phyloP scores from a whole-genome alignment of 2,329 filamentous ascomycete species.

The Teratosphaeria destructans region DNA sequence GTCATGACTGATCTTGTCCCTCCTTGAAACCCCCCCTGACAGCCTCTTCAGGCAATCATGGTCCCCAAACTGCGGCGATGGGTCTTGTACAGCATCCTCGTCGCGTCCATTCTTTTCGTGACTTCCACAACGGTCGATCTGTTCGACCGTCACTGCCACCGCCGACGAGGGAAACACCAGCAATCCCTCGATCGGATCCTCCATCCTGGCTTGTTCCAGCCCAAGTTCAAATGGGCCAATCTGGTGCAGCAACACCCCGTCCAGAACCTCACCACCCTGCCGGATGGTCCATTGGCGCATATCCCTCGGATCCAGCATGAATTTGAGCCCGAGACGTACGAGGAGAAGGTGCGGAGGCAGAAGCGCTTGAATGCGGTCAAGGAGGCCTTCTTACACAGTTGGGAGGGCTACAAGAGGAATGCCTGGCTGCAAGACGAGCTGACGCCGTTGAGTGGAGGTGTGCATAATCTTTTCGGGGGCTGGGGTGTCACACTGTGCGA shows the following conservation, averaged over 20 bases:
- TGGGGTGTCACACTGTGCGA: slow-evolving; percentile 39
- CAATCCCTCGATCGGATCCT: slow-evolving; percentile 10
- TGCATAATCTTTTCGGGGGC: slow-evolving; percentile 34
- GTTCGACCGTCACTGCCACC: neutral
- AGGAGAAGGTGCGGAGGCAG: slow-evolving; percentile 20
- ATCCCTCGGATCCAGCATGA: slow-evolving; percentile 50
- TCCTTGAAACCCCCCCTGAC: neutral
- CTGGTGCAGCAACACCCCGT: slow-evolving; percentile 52
- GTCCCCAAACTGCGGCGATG: slow-evolving; percentile 18
- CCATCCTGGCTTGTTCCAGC: slow-evolving; percentile 16
- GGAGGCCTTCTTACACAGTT: slow-evolving; percentile 34
- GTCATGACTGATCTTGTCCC: neutral
- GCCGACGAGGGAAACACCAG: neutral
- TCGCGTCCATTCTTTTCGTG: slow-evolving; percentile 13
- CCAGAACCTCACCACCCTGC: slow-evolving; percentile 61
- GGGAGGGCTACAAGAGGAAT: slow-evolving; percentile 33
- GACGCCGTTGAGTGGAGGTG: slow-evolving; percentile 31
- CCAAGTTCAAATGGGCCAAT: slow-evolving; percentile 23
- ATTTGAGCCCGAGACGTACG: slow-evolving; percentile 28
- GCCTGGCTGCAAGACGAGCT: slow-evolving; percentile 42
- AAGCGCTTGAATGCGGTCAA: slow-evolving; percentile 29
- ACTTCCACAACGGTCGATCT: slow-evolving; percentile 5
- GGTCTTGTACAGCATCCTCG: slow-evolving; percentile 12
- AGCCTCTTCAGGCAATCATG: slow-evolving; percentile 11
- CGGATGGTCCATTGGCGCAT: slow-evolving; percentile 54